phyloP scores from a whole-genome alignment of 176 grass and related monocot species.

The Eremochloa ophiuroides region DNA sequence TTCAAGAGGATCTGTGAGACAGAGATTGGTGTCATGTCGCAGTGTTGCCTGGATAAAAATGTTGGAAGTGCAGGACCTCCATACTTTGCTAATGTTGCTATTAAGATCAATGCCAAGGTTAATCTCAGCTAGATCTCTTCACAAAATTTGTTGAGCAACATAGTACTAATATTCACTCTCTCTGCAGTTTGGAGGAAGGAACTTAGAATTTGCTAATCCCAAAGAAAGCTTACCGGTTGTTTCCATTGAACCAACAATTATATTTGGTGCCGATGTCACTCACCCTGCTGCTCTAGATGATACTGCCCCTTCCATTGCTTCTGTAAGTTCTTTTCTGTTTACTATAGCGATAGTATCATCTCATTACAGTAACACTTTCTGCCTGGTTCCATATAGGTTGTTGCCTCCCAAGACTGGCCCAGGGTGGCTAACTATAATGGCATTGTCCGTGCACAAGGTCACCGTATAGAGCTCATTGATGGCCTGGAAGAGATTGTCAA shows the following conservation, averaged over 20 bases:
- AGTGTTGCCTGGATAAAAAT: conserved; percentile 42
- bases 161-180: neutral
- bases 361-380: neutral
- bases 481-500: conserved; percentile 44
- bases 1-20: conserved; percentile 64
- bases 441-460: conserved; percentile 37
- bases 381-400: conserved; percentile 47
- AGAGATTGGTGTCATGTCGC: conserved; percentile 50
- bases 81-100: conserved; percentile 51
- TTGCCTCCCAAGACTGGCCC: conserved; percentile 79
- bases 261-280: conserved; percentile 77
- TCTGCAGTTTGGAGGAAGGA: conserved; percentile 67
- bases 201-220: conserved; percentile 44
- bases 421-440: conserved; percentile 68
- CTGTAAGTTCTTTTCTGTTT: conserved; percentile 37
- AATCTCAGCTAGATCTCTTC: neutral
- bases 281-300: conserved; percentile 68
- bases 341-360: neutral
- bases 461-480: conserved; percentile 47
- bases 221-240: conserved; percentile 39
- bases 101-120: conserved; percentile 82
- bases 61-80: neutral
- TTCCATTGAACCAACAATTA: conserved; percentile 44
- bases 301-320: conserved; percentile 55
- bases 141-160: neutral